Base-by-base conservation (phyloP, 345 rosid genomes). In the Viola odorata region DNA sequence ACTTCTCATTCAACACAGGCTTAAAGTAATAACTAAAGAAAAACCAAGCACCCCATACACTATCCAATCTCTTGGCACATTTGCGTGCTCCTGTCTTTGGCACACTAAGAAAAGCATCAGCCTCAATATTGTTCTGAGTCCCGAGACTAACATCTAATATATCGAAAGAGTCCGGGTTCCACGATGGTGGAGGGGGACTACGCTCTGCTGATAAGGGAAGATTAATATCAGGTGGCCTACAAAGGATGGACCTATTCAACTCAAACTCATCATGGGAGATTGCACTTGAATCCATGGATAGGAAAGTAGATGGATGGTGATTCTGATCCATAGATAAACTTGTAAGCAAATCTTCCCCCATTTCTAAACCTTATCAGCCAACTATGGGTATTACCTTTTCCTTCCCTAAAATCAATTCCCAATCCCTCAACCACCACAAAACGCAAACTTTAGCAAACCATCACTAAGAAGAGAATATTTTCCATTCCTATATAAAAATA, bases 41-140 rank as follows among this genome's bases (percentile, higher is more conserved):
- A 53, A 69, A 57, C 68, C 73, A 69, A 57, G 73, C 73, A 57
- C 68, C 68, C 73, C 67, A 57, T 37, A 69, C 59, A 37, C 63
- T 62, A 45, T 69, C 73, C 54, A 62, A 32, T 53, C 73, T 45
- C 58, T 69, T 69, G 41, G 67, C 64, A 16, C 63, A 69, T 52
- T 57, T 69, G 37, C 61, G 60, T 14, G 32, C 32, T 0, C 63
- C 62, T 9, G 39, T 48, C 57, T 69, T 69, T 8, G 68, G 68
- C 15, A 61, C 11, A n/a, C 6, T 62, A 13, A 57, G 51, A 41
- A 12, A 44, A 50, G 48, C 57, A 55, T 69, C 73, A 16, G 53
- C 48, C 23, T 57, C 73, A 41, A 62, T 62, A 12, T 2, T 51
- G 41, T 63, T 68, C 32, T 68, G 58, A 42, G 1, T 23, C 32